phyloP scores from a whole-genome alignment of 306 rosid species.

The Neltuma alba region DNA sequence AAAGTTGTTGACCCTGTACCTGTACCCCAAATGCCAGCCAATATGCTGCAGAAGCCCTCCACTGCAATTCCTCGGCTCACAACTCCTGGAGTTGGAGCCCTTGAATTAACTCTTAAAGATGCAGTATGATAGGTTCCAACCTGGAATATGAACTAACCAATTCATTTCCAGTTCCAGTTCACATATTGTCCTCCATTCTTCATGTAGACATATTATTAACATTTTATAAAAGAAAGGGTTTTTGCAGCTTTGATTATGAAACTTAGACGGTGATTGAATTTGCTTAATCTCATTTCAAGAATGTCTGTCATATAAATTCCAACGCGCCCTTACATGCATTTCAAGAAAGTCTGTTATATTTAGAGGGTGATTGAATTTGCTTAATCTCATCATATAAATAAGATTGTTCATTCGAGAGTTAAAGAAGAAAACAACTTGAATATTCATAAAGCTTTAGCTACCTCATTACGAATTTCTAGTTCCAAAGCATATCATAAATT shows the following conservation, averaged over 20 bases:
- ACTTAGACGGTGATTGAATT: too few relatives aligned
- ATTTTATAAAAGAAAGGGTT: neutral
- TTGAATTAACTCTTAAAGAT: constrained; percentile 57
- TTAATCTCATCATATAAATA: constrained; percentile 3
- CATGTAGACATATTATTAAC: neutral
- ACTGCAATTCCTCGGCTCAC: constrained; percentile 95
- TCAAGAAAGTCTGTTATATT: neutral
- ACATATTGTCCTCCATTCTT: constrained; percentile 10
- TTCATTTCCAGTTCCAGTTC: constrained; percentile 25
- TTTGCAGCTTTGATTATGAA: constrained; percentile 1
- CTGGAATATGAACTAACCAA: constrained; percentile 44
- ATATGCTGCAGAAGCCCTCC: constrained; percentile 93
- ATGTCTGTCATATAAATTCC: too few relatives aligned
- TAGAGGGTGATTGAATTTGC: constrained; percentile 1
- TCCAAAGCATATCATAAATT: neutral
- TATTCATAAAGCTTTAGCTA: neutral
- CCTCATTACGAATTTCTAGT: neutral
- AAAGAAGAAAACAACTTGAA: neutral
- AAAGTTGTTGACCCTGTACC: constrained; percentile 94
- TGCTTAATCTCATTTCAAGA: too few relatives aligned
- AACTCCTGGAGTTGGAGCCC: constrained; percentile 77
- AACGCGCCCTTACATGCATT: neutral
- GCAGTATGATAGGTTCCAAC: constrained; percentile 81
- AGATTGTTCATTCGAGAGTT: neutral
- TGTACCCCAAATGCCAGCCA: constrained; percentile 94